phyloP scores from a whole-genome alignment of 2,329 filamentous ascomycete genomes.

The Gaeumannomyces sp. region DNA sequence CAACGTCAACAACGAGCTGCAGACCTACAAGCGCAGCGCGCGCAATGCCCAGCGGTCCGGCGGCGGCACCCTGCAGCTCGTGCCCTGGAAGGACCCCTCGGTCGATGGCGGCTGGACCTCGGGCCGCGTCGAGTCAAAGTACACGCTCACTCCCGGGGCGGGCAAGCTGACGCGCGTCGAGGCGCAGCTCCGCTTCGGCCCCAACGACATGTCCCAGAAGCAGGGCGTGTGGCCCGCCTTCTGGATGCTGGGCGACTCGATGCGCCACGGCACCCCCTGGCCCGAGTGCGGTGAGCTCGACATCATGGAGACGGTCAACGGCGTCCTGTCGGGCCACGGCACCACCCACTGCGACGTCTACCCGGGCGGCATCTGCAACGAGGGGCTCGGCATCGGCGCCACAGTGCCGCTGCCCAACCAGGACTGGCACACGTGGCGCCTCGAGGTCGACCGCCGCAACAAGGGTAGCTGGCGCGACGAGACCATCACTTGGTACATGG shows the following conservation, averaged over 20 bases:
- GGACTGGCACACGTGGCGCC: conserved; percentile 41
- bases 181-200: conserved; percentile 40
- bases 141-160: conserved; percentile 37
- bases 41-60: conserved; percentile 46
- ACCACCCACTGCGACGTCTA: conserved; percentile 45
- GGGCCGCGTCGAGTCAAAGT: conserved; percentile 45
- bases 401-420: conserved; percentile 29
- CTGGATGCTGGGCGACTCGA: conserved; percentile 47
- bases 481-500: conserved; percentile 40
- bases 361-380: conserved; percentile 44
- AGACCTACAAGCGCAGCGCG: conserved; percentile 41
- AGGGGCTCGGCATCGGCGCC: conserved; percentile 37
- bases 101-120: conserved; percentile 42
- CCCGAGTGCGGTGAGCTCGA: conserved; percentile 51
- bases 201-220: conserved; percentile 31
- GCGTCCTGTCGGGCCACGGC: conserved; percentile 37
- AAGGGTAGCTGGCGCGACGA: conserved; percentile 35
- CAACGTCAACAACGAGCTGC: conserved; percentile 52
- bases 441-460: conserved; percentile 40
- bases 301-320: conserved; percentile 51
- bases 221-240: conserved; percentile 55
- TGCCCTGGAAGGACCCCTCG: conserved; percentile 37
- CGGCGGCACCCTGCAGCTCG: conserved; percentile 42
- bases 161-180: conserved; percentile 42
- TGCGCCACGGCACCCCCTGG: conserved; percentile 43